Base-by-base conservation (phyloP, 768 basidiomycete species). In the Russula sp. region DNA sequence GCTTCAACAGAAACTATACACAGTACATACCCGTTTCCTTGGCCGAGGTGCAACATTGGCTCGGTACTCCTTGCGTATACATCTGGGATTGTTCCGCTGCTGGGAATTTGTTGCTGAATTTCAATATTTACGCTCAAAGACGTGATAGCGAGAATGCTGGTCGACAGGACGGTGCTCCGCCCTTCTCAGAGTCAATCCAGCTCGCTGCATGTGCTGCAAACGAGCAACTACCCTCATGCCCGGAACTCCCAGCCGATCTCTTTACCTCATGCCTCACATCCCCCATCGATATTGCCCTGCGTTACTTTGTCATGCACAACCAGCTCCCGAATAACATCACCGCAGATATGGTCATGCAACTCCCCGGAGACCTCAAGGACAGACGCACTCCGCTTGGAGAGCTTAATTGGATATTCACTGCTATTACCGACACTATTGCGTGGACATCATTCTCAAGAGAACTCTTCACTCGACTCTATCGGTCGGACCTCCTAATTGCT, bases 11-110 rank as follows among this genome's bases (percentile, higher is more conserved):
- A 69, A 89, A 85, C 67, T 98, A 98, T 73, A 98, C 97, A 0
- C 96, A 99, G 73, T 99, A 99, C 70, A 98, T 98, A 61, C 97
- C 97, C 0, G 90, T 98, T 11, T 94, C 93, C 18, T 78, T 99
- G 46, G 88, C 88, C 72, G 97, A 99, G 68, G 79, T 99, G 16
- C 95, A 98, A 71, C 83, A 78, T 20, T 98, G 94, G 93, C 76
- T 98, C 5, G 93, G 93, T 7, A 90, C 93, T 1, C 97, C 97
- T 1, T 92, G 90, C 35, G 92, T 98, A 34, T 98, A 95, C 72
- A 92, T 99, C 57, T 99, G 97, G 97, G 97, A 99, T 71, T 98
- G 95, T 72, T 95, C 93, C 2, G 91, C 92, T n/a, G 96, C 97
- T 2, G 97, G 97, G 1, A 85, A 98, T 73, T 84, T 98, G 46